A percentile compares a stretch with the other conserved stretches of the same genome.
Evolutionary conservation across 352 stramenopile species (phyloP).

Genomic region (Phytophthora nicotianae): DNA sequence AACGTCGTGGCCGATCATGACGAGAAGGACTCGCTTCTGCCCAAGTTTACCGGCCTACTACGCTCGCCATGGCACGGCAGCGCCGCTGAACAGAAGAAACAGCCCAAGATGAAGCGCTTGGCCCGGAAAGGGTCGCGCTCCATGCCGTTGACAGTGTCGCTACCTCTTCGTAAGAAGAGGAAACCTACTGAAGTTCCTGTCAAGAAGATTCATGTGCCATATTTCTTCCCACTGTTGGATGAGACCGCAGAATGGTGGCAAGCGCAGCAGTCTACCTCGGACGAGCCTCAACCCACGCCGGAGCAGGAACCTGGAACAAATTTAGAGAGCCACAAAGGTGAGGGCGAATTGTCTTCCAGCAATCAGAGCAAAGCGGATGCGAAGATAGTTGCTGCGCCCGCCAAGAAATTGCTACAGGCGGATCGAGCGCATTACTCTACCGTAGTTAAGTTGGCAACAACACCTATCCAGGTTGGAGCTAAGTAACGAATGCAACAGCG

Average conservation of each 20-base stretch:
- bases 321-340: neutral
- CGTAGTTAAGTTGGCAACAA: neutral
- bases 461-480: constrained; percentile 14
- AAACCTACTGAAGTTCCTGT: constrained; percentile 19
- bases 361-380: neutral
- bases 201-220: constrained; percentile 60
- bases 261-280: constrained; percentile 10
- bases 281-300: constrained; percentile 7
- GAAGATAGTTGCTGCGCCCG: neutral
- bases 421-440: neutral
- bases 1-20: constrained; percentile 29
- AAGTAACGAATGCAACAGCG: neutral
- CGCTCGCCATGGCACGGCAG: constrained; percentile 26
- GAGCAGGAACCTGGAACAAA: constrained; percentile 31
- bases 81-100: constrained; percentile 2
- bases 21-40: constrained; percentile 33
- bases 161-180: constrained; percentile 25
- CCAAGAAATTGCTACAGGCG: neutral
- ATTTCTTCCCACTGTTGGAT: constrained; percentile 67
- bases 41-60: constrained; percentile 25
- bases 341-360: neutral
- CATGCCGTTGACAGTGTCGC: constrained; percentile 27
- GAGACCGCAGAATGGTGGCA: constrained; percentile 67
- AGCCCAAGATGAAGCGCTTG: constrained; percentile 22
- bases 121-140: constrained; percentile 20